A percentile compares a stretch with the other conserved stretches of the same genome.
Conservation (phyloP, 2,329 filamentous ascomycete genomes). For the Penicillium sp. region DNA sequence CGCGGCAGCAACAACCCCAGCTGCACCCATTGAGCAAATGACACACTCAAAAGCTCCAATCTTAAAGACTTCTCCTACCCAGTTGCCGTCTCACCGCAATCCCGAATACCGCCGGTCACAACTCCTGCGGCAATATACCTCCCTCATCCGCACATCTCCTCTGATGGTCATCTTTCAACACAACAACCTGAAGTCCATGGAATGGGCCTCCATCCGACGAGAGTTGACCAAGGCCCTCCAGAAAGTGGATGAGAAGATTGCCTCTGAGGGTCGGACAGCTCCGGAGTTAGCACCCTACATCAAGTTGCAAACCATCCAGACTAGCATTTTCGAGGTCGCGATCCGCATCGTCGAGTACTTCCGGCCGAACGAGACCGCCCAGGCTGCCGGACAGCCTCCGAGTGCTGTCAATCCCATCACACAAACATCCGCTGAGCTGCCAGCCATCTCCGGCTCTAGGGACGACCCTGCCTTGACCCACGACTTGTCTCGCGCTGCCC, state of each 20-base stretch:
- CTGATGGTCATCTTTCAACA: constrained; percentile 85
- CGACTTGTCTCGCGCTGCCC: constrained; percentile 61
- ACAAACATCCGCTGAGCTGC: constrained; percentile 39
- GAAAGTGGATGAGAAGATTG: constrained; percentile 69
- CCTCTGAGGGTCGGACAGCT: constrained; percentile 55
- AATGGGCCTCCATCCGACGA: constrained; percentile 73
- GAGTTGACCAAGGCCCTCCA: constrained; percentile 65
- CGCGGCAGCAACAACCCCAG: constrained; percentile 55
- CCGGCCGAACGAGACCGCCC: constrained; percentile 53
- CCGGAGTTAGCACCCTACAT: constrained; percentile 61
- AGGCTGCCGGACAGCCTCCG: constrained; percentile 27
- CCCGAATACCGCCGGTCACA: constrained; percentile 89
- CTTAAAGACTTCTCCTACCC: constrained; percentile 62
- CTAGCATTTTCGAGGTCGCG: constrained; percentile 84
- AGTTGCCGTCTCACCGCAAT: constrained; percentile 85
- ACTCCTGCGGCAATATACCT: constrained; percentile 82
- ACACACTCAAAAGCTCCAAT: constrained; percentile 50
- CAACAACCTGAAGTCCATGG: constrained; percentile 73
- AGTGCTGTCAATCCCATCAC: constrained; percentile 34
- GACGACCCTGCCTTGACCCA: constrained; percentile 56
- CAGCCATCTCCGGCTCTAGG: constrained; percentile 33
- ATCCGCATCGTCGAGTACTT: constrained; percentile 86
- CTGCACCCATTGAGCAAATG: constrained; percentile 57
- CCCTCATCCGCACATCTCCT: constrained; percentile 81
- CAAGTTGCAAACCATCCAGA: constrained; percentile 82